phyloP scores from a whole-genome alignment of 768 basidiomycete genomes.

The Agaricus blazei region DNA sequence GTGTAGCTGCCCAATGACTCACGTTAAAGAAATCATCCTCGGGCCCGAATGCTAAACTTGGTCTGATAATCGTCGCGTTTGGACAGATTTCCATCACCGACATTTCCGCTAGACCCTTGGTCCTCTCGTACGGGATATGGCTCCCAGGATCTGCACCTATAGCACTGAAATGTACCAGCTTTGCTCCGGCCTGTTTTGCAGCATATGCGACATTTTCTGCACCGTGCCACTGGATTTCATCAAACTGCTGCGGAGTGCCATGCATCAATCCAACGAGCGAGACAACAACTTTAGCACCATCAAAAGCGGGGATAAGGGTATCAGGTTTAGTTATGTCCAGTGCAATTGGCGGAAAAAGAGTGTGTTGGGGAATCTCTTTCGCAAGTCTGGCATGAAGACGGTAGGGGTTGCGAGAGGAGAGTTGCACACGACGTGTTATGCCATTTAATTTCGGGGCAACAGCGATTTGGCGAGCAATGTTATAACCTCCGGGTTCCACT shows the following conservation, averaged over 20 bases:
- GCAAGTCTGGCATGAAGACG: slow-evolving; percentile 29
- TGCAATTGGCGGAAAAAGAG: slow-evolving; percentile 34
- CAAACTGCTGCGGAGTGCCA: slow-evolving; percentile 51
- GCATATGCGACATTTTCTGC: slow-evolving; percentile 60
- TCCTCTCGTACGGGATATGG: slow-evolving; percentile 51
- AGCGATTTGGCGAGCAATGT: slow-evolving; percentile 52
- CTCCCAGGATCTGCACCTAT: slow-evolving; percentile 67
- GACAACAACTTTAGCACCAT: slow-evolving; percentile 51
- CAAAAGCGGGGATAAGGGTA: slow-evolving; percentile 43
- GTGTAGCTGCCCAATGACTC: slow-evolving; percentile 23
- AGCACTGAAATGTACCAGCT: slow-evolving; percentile 63
- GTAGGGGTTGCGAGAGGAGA: slow-evolving; percentile 57
- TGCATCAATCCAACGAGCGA: slow-evolving; percentile 69
- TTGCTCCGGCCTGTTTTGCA: slow-evolving; percentile 48
- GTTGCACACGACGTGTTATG: slow-evolving; percentile 40
- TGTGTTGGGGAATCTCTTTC: slow-evolving; percentile 24
- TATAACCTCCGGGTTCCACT: slow-evolving; percentile 37
- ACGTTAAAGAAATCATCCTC: slow-evolving; percentile 76
- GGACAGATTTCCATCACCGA: slow-evolving; percentile 41
- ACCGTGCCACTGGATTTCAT: slow-evolving; percentile 58
- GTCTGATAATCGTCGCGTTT: slow-evolving; percentile 59
- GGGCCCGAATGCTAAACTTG: slow-evolving; percentile 72
- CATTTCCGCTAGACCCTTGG: slow-evolving; percentile 59
- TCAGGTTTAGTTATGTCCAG: slow-evolving; percentile 53
- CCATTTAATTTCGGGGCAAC: slow-evolving; percentile 11